Evolutionary conservation across 805 yeast species (phyloP).

Genomic region (Priceomyces castillae): DNA sequence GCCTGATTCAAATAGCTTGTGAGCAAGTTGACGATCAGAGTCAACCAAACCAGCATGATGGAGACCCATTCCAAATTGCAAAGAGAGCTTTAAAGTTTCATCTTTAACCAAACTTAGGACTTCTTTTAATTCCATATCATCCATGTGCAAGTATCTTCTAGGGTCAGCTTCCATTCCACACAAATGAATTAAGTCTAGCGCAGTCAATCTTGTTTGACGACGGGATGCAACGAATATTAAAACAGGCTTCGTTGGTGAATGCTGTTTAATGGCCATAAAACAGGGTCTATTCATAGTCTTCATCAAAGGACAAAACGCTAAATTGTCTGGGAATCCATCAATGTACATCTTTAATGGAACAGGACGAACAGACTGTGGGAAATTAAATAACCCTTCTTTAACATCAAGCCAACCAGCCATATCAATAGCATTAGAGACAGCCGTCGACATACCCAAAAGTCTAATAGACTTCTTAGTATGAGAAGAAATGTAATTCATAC

Average conservation of each 20-base stretch:
- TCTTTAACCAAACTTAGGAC: conserved; percentile 63
- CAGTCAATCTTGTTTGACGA: conserved; percentile 78
- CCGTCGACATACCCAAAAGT: conserved; percentile 77
- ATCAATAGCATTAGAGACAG: conserved; percentile 81
- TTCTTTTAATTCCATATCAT: conserved; percentile 57
- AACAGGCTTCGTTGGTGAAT: conserved; percentile 82
- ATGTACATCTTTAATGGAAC: conserved; percentile 85
- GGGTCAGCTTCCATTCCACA: conserved; percentile 81
- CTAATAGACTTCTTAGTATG: conserved; percentile 61
- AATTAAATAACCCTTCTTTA: conserved; percentile 70
- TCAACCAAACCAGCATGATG: conserved; percentile 84
- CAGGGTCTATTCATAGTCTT: conserved; percentile 89
- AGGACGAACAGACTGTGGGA: conserved; percentile 79
- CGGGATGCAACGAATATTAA: conserved; percentile 83
- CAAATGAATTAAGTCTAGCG: conserved; percentile 71
- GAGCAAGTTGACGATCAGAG: conserved; percentile 66
- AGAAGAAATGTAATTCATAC: conserved; percentile 70
- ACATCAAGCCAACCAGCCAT: conserved; percentile 86
- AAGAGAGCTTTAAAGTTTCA: conserved; percentile 70
- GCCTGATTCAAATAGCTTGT: conserved; percentile 64
- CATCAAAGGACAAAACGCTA: conserved; percentile 82
- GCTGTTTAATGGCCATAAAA: conserved; percentile 87
- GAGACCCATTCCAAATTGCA: conserved; percentile 77
- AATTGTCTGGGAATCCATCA: conserved; percentile 80
- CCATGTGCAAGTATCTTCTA: conserved; percentile 63